Conservation (phyloP, 331 rosid species). For the Pyracantha coccinea region DNA sequence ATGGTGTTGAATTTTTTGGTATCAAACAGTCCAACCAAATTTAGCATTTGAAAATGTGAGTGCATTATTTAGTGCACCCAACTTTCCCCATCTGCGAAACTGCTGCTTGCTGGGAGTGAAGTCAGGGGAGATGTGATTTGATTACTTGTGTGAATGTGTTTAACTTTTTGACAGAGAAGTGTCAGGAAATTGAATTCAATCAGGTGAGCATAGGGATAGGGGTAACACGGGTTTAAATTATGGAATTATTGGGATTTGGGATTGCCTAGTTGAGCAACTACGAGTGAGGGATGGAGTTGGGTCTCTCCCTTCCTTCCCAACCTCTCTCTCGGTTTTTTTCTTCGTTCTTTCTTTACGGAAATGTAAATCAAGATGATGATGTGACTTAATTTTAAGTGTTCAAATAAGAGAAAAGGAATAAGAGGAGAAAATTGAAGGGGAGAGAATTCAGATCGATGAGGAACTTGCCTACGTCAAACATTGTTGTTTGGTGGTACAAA, state of each 20-base stretch:
- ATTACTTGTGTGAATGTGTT: not conserved
- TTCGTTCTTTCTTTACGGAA: too few relatives aligned
- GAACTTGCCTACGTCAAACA: too few relatives aligned
- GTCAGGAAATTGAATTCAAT: not conserved
- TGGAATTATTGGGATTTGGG: not conserved
- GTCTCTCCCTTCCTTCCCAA: too few relatives aligned
- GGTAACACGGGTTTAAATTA: not conserved
- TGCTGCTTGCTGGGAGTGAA: not conserved
- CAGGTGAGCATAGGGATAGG: not conserved
- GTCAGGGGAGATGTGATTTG: not conserved
- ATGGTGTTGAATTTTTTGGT: not conserved
- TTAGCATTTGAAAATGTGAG: not conserved
- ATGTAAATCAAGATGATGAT: too few relatives aligned
- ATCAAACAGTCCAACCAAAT: not conserved
- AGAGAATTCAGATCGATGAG: too few relatives aligned
- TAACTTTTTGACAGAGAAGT: not conserved
- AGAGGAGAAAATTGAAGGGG: too few relatives aligned
- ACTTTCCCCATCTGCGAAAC: not conserved
- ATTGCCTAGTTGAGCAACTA: not conserved
- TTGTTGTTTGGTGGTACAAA: too few relatives aligned
- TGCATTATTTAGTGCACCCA: not conserved
- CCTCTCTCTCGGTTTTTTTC: too few relatives aligned
- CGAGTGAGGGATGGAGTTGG: not conserved
- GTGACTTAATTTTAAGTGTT: too few relatives aligned
- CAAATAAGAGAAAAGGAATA: too few relatives aligned